Conservation (phyloP, 139 green algal species). For the Chlamydomonas schloesseri region DNA sequence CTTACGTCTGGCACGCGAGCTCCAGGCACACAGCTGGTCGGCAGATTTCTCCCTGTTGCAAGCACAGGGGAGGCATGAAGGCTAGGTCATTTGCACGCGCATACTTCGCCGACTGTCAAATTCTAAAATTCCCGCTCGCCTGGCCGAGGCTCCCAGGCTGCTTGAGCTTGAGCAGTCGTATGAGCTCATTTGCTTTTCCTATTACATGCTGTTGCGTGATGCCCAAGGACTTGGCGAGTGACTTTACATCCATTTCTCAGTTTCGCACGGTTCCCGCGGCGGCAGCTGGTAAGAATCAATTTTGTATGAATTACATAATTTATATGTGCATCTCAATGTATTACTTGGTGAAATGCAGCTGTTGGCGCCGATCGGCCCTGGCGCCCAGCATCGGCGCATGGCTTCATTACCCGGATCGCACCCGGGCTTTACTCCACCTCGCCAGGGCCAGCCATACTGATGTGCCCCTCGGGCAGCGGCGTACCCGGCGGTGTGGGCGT, state of each 20-base stretch:
- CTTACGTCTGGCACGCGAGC: slow-evolving; percentile 36
- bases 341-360: too few species aligned
- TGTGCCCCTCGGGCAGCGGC: too few species aligned
- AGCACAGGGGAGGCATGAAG: too few species aligned
- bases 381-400: too few species aligned
- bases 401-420: too few species aligned
- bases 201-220: not conserved
- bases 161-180: slow-evolving; percentile 29
- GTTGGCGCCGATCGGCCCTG: too few species aligned
- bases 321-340: too few species aligned
- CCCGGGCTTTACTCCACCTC: not conserved
- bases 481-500: not conserved
- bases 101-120: too few species aligned
- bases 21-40: slow-evolving; percentile 32
- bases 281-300: too few species aligned
- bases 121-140: not conserved
- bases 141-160: slow-evolving; percentile 16
- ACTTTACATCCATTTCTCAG: slow-evolving; percentile 16
- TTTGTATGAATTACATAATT: not conserved
- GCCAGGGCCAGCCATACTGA: too few species aligned
- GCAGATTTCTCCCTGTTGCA: slow-evolving; percentile 38
- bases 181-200: not conserved
- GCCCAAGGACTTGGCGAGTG: slow-evolving; percentile 15
- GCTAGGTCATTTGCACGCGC: too few species aligned
- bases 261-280: not conserved